Evolutionary conservation across 805 yeast genomes (phyloP), one percentile per base, ranked within the genome.

Genomic region (Wickerhamiella nectarea): DNA sequence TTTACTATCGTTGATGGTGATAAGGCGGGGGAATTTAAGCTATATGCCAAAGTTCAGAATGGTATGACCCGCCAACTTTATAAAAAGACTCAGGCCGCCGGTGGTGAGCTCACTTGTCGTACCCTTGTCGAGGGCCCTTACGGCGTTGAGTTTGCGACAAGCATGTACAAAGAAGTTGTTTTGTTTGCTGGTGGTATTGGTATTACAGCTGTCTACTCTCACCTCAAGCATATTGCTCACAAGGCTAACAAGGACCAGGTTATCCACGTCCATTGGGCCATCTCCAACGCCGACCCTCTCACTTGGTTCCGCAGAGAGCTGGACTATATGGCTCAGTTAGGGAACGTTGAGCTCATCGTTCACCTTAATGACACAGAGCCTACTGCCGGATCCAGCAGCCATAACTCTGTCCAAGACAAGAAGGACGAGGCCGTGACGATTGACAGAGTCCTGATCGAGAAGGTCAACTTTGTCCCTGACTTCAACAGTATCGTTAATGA

Each of bases 91-190:
- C 54, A 56, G 18, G 57, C 59, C 39, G 48, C 68, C 45, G 63
- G 55, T 28, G 65, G 53, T 40, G 55, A 47, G 26, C 45, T 53
- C 21, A 34, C 33, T 9, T 42, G 47, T 2, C 14, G 54, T 57
- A 66, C 73, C 14, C 61, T 68, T 22, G 55, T 75, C 10, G 84
- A 78, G 54, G 84, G 84, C 0, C 78, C 81, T 3, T 78, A 78
- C 52, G 83, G 83, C 1, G 53, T 65, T 2, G 69, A 70, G 29
- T 44, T 33, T 19, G 20, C 35, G 9, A 61, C 63, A 40, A 54
- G 59, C 36, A 58, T 56, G 41, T 67, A 61, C 57, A 62, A 60
- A 44, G 61, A 59, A 41, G 67, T 62, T 8, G 58, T 67, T 20
- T 63, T 64, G 39, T 49, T 75, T 4, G 70, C 75, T 11, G 80